Conservation (phyloP, 73 alveolate species). For the Symbiodinium pilosum region DNA sequence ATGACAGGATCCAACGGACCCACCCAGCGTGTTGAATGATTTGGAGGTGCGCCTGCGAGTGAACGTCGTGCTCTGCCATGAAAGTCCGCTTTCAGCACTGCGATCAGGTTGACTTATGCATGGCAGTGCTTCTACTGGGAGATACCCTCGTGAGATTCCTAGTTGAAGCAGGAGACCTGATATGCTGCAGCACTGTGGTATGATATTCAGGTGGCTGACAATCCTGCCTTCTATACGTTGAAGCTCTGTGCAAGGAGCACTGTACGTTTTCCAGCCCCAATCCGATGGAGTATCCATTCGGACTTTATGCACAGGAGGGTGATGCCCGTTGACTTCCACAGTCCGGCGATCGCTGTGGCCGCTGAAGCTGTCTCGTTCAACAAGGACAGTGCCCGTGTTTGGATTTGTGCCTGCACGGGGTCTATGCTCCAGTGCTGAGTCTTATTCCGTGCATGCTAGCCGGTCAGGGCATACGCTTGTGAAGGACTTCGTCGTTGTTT, state of each 20-base stretch:
- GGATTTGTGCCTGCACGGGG: not conserved
- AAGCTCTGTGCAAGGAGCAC: conserved; percentile 60
- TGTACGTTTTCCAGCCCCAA: too few relatives aligned
- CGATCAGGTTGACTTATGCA: conserved; percentile 48
- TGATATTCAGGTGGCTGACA: conserved; percentile 24
- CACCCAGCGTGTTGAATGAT: conserved; percentile 56
- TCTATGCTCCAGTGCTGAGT: too few relatives aligned
- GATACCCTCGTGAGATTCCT: not conserved
- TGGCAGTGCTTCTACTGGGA: conserved; percentile 55
- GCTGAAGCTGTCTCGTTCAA: conserved; percentile 67
- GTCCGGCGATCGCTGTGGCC: conserved; percentile 52
- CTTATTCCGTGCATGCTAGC: not conserved
- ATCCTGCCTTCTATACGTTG: conserved; percentile 61
- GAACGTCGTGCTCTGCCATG: not conserved
- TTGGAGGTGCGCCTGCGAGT: conserved; percentile 31
- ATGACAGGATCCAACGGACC: not conserved
- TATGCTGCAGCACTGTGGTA: not conserved
- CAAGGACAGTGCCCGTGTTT: not conserved
- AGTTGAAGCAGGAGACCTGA: not conserved
- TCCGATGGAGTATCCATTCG: not conserved
- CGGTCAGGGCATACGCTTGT: too few relatives aligned
- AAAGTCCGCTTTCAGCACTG: not conserved
- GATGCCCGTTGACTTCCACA: conserved; percentile 61
- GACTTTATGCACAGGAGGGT: conserved; percentile 15
- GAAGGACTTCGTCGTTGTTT: conserved; percentile 60